A percentile compares a stretch with the other conserved stretches of the same genome.
These are phyloP conservation scores for Postia placenta DNA, from an alignment of 768 basidiomycete species.

Conservation along the genomic window DNA sequence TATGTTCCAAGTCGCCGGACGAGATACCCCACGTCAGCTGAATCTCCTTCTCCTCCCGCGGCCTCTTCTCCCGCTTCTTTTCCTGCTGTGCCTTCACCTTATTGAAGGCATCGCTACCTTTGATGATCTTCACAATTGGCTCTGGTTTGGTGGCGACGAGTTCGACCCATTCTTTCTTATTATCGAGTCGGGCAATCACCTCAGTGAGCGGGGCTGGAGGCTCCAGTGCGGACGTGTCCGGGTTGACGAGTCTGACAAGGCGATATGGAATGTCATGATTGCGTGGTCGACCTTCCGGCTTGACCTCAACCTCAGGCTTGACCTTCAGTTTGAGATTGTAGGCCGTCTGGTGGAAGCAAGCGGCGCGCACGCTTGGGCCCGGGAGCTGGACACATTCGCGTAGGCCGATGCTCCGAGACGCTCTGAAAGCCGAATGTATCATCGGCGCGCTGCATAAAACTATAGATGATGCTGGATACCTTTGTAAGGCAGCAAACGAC, in stretches of 20 bases:
- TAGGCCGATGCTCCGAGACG: too few species aligned
- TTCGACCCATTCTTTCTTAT: constrained; percentile 41
- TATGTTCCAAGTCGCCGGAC: constrained; percentile 56
- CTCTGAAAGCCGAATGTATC: too few species aligned
- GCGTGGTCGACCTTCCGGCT: constrained; percentile 3
- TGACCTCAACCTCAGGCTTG: background rate
- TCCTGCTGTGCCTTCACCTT: constrained; percentile 31
- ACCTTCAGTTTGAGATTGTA: background rate
- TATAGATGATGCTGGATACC: too few species aligned
- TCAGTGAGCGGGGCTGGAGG: constrained; percentile 28
- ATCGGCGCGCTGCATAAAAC: too few species aligned
- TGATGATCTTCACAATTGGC: constrained; percentile 57
- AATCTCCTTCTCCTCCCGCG: constrained; percentile 51
- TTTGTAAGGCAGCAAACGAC: too few species aligned
- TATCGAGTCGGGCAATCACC: constrained; percentile 42
- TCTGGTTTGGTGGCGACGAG: constrained; percentile 43
- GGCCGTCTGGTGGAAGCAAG: background rate
- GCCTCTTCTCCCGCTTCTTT: constrained; percentile 28
- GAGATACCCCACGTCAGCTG: constrained; percentile 67
- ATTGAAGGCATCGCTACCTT: constrained; percentile 36
- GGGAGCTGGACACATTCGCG: background rate
- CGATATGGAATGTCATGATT: constrained; percentile 38
- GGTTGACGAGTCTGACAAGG: constrained; percentile 43
- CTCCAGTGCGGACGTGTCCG: constrained; percentile 35
- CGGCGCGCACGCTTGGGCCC: background rate